A percentile compares a stretch with the other conserved stretches of the same genome.
Conservation (phyloP, 1,139 yeast species). For the Suhomyces maxii region DNA sequence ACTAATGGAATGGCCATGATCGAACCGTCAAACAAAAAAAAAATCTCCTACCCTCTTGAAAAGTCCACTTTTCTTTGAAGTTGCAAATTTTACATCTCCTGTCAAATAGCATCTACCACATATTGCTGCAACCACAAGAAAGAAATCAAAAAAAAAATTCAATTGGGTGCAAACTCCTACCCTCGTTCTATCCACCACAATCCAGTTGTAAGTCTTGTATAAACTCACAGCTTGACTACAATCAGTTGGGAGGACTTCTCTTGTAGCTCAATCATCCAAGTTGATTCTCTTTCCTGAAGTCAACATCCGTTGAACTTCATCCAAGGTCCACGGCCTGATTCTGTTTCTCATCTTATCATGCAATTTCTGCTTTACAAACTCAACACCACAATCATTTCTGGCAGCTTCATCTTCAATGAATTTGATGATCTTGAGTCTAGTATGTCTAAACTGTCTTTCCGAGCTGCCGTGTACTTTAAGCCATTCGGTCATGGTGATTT, state of each 20-base stretch:
- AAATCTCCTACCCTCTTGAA: no score
- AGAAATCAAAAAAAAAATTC: no score
- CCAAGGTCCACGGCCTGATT: constrained; percentile 38
- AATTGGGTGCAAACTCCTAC: no score
- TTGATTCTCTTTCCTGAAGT: constrained; percentile 34
- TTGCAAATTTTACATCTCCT: no score
- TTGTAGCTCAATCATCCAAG: constrained; percentile 21
- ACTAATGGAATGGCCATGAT: no score
- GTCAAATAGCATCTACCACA: no score
- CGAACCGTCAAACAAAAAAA: no score
- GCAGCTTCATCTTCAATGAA: constrained; percentile 37
- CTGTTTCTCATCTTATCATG: constrained; percentile 37
- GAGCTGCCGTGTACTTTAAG: constrained; percentile 36
- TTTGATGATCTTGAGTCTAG: constrained; percentile 34
- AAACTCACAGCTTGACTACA: background rate
- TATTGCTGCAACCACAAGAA: no score
- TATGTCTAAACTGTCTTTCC: constrained; percentile 37
- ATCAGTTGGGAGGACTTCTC: no score
- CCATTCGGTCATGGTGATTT: constrained; percentile 37
- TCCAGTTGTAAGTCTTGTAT: no score
- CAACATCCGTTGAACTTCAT: constrained; percentile 41
- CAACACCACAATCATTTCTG: constrained; percentile 23
- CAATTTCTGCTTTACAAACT: constrained; percentile 30
- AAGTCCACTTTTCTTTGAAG: no score
- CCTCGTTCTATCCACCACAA: no score